Percentiles rank a stretch among this genome's conserved stretches.
These are phyloP conservation scores for Cucurbita argyrosperma DNA, from an alignment of 306 rosid species.

Conservation along the genomic window DNA sequence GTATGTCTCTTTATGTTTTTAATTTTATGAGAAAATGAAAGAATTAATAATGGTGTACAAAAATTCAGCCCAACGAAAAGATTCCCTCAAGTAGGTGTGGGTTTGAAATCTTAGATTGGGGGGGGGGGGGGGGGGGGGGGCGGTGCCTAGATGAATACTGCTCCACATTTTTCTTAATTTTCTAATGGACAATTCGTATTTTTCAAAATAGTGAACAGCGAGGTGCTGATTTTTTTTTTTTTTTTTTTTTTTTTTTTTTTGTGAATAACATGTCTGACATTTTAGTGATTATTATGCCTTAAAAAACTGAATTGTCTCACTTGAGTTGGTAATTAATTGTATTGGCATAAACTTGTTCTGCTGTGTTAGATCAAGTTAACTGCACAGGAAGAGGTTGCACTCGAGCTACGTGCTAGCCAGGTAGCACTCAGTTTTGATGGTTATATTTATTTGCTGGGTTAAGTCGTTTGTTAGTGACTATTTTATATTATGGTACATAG, in stretches of 20 bases:
- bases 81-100: not conserved
- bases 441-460: not conserved
- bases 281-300: not conserved
- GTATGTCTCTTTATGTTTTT: conserved; percentile 23
- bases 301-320: not conserved
- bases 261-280: not conserved
- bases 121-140: too few species aligned
- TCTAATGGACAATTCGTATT: not conserved
- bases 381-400: conserved; percentile 96
- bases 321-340: too few species aligned
- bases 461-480: conserved; percentile 11
- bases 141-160: too few species aligned
- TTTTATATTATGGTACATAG: conserved; percentile 29
- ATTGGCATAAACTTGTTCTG: not conserved
- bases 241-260: not conserved
- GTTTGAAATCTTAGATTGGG: not conserved
- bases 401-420: conserved; percentile 97
- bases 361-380: conserved; percentile 78
- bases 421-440: conserved; percentile 19
- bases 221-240: not conserved
- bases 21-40: not conserved
- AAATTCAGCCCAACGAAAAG: not conserved
- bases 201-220: not conserved
- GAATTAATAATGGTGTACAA: not conserved
- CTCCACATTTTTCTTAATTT: not conserved